Base-by-base conservation (phyloP, 371 early-diverging fungal genomes). In the Vairimorpha ceranae region DNA sequence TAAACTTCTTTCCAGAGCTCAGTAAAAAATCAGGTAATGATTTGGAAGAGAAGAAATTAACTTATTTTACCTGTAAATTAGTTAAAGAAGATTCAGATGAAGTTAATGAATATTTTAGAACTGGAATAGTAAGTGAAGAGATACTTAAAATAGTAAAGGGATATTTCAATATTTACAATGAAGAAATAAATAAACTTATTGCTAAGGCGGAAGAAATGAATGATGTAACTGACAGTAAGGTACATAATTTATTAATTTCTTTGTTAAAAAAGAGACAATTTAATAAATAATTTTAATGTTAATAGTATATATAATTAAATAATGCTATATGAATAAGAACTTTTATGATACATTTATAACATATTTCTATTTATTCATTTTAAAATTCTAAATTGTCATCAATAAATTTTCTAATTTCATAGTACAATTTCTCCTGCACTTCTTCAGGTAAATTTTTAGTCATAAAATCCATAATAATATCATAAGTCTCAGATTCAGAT, bases 11-110 rank as follows among this genome's bases (percentile, higher is more conserved):
- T 35, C 93, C 94, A 10, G 88, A 87, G 67, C 85, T 89, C 30
- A 93, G 93, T 81, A 94, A 94, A 80, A 95, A 95, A 87, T 91
- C 94, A 78, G 93, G 94, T 60, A 95, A 95, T 33, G 96, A 95
- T 83, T 93, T 95, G 61, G 88, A 92, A 85, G 94, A 93, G 82
- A 93, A 92, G 88, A 95, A 95, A 87, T 94, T 95, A 84, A 91
- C 91, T 38, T 95, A 94, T 95, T 86, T 93, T 77, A 69, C 69
- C 30, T 54, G 48, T 27, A 54, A 54, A 54, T 54, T 54, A 25
- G 2, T 7, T 1, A 29, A 54, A 54, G 56, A 29, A 27, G 27
- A 54, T 25, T 6, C 6, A 15, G 4, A 21, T 7, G 30, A 27
- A 27, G 17, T 23, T 2, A 54, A 27, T 8, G 19, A 27, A 27